Conservation (phyloP, 1,284 basidiomycete genomes). For the Ustilago trichophora region DNA sequence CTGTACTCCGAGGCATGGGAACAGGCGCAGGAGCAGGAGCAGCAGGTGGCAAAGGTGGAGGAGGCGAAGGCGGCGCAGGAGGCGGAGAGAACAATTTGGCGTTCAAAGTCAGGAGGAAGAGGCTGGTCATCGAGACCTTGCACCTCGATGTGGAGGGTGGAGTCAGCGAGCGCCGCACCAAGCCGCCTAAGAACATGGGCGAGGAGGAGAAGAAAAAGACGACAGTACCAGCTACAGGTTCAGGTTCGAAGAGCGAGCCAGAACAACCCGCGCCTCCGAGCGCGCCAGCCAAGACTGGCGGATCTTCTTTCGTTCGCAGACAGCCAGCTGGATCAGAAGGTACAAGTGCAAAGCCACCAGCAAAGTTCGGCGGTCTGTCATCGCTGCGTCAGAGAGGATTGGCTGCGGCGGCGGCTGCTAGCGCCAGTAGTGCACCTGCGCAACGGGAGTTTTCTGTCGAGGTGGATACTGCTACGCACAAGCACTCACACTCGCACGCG, state of each 20-base stretch:
- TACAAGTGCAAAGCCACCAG: not conserved
- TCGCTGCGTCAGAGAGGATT: constrained; percentile 33
- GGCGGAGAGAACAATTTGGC: constrained; percentile 84
- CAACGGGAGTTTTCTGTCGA: constrained; percentile 21
- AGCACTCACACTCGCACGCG: constrained; percentile 6
- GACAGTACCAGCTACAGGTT: too few relatives aligned
- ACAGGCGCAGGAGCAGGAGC: constrained; percentile 22
- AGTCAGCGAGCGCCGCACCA: constrained; percentile 75
- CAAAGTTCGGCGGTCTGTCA: constrained; percentile 22
- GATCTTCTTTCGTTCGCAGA: constrained; percentile 8
- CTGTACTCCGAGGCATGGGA: constrained; percentile 59
- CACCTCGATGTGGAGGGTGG: constrained; percentile 93
- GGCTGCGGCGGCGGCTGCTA: constrained; percentile 18
- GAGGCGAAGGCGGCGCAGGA: constrained; percentile 71
- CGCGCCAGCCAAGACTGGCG: not conserved
- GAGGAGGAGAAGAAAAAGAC: not conserved
- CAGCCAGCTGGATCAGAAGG: not conserved
- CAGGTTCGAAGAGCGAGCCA: too few relatives aligned
- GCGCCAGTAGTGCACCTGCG: not conserved
- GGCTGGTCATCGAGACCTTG: constrained; percentile 87
- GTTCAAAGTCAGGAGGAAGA: constrained; percentile 88
- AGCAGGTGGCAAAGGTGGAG: constrained; percentile 7
- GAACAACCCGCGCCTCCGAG: not conserved
- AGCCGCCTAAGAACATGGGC: constrained; percentile 35
- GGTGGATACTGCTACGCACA: constrained; percentile 13